Evolutionary conservation across 805 yeast species (phyloP), one percentile per base, ranked within the genome.

Genomic region (Candida odintsovae): DNA sequence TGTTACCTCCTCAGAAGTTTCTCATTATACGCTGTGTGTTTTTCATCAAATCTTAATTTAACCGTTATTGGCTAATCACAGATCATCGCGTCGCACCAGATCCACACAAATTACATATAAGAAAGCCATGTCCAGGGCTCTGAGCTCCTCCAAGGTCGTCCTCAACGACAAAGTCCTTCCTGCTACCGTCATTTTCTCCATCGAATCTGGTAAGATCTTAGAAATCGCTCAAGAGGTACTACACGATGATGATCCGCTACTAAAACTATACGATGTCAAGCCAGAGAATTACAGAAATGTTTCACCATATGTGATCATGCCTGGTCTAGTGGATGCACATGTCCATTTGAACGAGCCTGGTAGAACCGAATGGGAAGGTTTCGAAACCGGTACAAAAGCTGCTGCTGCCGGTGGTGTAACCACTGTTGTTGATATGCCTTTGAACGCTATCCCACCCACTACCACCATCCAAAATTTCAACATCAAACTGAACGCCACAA

Each of bases 291-390:
- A 72, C 58, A 64, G 82, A 38, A 72, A 82, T 51, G 80, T 82
- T 5, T 71, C 84, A 3, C 89, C 90, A 0, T 63, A 70, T 19
- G 77, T 77, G 28, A 74, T 90, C 12, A 70, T 92, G 71, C 97
- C 98, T 0, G 98, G 98, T 0, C 73, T 90, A 26, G 95, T 90
- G 4, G 98, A 90, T 60, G 77, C 96, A 6, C 98, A 90, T 64
- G 98, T 90, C 22, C 98, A 90, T 60, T 69, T 90, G 55, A 92
- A 92, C 64, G 98, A 92, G 59, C 97, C 98, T 0, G 98, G 98
- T n/a, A 72, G 97, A 56, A 90, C 97, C 1, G 96, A 90, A 51
- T 90, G 98, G 98, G 98, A 90, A 66, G 98, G 98, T 2, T 90
- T 92, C 63, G 96, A 82, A n/a, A 85, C 96, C 0, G 98, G 98